Conservation (phyloP, 2,329 filamentous ascomycete species). For the Talaromyces albobiverticillius region DNA sequence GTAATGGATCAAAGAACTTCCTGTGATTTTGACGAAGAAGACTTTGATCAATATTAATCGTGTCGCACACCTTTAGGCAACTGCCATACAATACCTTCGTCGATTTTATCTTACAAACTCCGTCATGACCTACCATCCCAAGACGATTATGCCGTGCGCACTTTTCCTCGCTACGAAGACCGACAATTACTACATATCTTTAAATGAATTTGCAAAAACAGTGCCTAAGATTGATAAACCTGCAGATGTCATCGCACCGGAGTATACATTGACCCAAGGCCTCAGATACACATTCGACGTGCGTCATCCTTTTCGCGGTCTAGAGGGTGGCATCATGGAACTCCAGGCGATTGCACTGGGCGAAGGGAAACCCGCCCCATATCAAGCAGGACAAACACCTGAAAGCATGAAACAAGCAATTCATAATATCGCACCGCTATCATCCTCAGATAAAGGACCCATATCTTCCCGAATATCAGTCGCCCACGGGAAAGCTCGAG, state of each 20-base stretch:
- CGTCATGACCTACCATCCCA: constrained; percentile 92
- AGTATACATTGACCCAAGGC: constrained; percentile 89
- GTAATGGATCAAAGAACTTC: constrained; percentile 15
- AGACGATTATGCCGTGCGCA: constrained; percentile 82
- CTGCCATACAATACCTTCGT: constrained; percentile 83
- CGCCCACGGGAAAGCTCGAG: constrained; percentile 71
- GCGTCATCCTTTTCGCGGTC: constrained; percentile 79
- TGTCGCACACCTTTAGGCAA: constrained; percentile 51
- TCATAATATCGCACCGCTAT: constrained; percentile 28
- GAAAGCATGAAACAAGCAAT: constrained; percentile 30
- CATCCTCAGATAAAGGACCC: constrained; percentile 22
- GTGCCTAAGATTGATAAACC: constrained; percentile 69
- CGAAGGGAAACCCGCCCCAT: constrained; percentile 43
- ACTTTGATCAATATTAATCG: background rate
- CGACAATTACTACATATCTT: constrained; percentile 74
- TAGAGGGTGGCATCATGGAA: constrained; percentile 85
- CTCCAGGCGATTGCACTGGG: constrained; percentile 66
- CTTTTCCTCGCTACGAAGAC: constrained; percentile 93
- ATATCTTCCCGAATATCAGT: constrained; percentile 50
- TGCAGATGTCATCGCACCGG: constrained; percentile 82
- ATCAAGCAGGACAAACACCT: constrained; percentile 28
- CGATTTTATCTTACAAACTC: constrained; percentile 96
- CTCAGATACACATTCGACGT: constrained; percentile 93
- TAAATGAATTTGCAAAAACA: constrained; percentile 64
- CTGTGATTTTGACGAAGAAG: constrained; percentile 6